phyloP scores from a whole-genome alignment of 768 basidiomycete species.

The Leccinum fibrillosum region DNA sequence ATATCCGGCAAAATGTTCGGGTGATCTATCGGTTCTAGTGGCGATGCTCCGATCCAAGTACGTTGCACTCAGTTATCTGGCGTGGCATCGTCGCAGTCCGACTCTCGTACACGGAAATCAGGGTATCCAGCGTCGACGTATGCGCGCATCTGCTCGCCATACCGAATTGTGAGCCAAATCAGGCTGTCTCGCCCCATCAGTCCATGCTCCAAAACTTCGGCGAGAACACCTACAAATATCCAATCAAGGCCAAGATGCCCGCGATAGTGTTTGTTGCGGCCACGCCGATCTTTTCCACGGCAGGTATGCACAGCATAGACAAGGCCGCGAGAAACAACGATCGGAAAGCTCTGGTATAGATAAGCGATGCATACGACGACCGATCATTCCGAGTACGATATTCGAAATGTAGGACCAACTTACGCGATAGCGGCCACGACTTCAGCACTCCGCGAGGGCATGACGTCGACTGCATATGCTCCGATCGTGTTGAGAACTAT shows the following conservation, averaged over 20 bases:
- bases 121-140: constrained; percentile 59
- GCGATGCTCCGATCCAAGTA: background rate
- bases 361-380: background rate
- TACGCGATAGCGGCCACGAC: constrained; percentile 54
- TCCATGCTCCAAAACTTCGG: background rate
- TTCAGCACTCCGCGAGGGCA: constrained; percentile 62
- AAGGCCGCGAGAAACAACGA: constrained; percentile 18
- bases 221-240: constrained; percentile 45
- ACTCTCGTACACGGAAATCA: constrained; percentile 6
- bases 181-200: constrained; percentile 35
- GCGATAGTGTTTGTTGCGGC: constrained; percentile 44
- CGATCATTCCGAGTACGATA: background rate
- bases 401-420: constrained; percentile 17
- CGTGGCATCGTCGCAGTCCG: background rate
- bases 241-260: constrained; percentile 46
- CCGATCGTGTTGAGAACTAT: constrained; percentile 52
- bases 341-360: constrained; percentile 17
- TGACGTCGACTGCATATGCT: constrained; percentile 58
- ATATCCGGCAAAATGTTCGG: background rate
- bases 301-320: constrained; percentile 29
- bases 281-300: constrained; percentile 53
- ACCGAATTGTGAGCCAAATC: constrained; percentile 49
- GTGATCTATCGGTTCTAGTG: background rate
- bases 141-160: constrained; percentile 55
- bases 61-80: background rate